Percentiles rank a stretch among this genome's conserved stretches.
Evolutionary conservation across 1,139 yeast genomes (phyloP).

Genomic region (Saccharomycopsis crataegensis): DNA sequence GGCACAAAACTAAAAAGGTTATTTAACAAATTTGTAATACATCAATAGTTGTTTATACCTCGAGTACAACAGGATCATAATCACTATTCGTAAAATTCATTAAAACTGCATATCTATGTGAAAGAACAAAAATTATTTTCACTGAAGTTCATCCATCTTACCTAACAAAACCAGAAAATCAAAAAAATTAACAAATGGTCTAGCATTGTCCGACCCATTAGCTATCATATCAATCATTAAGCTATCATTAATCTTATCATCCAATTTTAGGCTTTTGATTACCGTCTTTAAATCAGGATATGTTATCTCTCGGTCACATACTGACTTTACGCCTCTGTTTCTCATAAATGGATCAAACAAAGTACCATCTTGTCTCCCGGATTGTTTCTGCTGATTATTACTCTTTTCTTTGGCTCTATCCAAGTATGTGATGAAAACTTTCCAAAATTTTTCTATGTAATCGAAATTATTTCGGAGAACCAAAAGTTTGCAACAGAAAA

Average conservation of each 20-base stretch:
- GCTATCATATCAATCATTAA: conserved; percentile 38
- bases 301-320: conserved; percentile 24
- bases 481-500: conserved; percentile 33
- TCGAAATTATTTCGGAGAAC: conserved; percentile 31
- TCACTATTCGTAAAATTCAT: not conserved
- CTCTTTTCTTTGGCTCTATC: conserved; percentile 21
- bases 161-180: conserved; percentile 15
- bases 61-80: too few relatives aligned
- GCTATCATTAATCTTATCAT: conserved; percentile 25
- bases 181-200: conserved; percentile 9
- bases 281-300: conserved; percentile 32
- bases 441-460: conserved; percentile 35
- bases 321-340: conserved; percentile 2
- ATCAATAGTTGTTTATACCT: too few relatives aligned
- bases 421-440: conserved; percentile 26
- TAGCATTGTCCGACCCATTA: conserved; percentile 28
- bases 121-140: not conserved
- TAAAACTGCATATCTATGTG: too few relatives aligned
- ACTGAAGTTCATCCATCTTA: conserved; percentile 10
- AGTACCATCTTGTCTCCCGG: not conserved
- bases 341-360: not conserved
- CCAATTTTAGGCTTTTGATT: conserved; percentile 28
- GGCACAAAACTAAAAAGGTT: too few relatives aligned
- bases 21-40: too few relatives aligned
- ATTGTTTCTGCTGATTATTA: not conserved